phyloP scores from a whole-genome alignment of 805 yeast species.

The Myxozyma nipponensis region DNA sequence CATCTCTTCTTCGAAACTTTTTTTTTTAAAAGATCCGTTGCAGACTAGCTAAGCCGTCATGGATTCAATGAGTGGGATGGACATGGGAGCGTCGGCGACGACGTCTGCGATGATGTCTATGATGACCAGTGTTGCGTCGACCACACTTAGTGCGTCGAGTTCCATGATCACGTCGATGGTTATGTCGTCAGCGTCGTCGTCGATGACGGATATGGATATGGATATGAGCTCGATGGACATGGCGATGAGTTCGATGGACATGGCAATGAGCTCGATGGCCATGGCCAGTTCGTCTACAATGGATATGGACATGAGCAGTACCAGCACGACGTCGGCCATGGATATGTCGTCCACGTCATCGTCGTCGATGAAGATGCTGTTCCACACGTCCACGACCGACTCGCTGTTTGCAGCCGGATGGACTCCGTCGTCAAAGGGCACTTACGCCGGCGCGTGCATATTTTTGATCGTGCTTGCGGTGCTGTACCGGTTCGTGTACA shows the following conservation, averaged over 20 bases:
- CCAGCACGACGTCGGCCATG: constrained; percentile 11
- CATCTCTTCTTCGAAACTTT: too few species aligned
- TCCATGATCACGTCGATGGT: too few species aligned
- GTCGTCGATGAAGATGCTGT: constrained; percentile 26
- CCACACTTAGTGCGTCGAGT: too few species aligned
- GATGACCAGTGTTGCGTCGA: too few species aligned
- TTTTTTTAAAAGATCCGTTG: too few species aligned
- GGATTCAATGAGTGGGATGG: background rate
- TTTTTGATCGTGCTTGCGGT: constrained; percentile 32
- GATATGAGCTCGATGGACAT: background rate
- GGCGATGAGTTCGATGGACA: background rate
- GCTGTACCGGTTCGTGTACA: constrained; percentile 27
- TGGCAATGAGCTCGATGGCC: constrained; percentile 10
- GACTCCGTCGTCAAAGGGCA: constrained; percentile 31
- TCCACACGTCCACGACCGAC: constrained; percentile 29
- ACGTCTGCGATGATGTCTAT: background rate
- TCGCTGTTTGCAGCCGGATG: constrained; percentile 29
- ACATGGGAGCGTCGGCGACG: background rate
- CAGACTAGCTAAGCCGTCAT: too few species aligned
- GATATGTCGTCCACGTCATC: constrained; percentile 14
- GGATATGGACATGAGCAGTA: constrained; percentile 3
- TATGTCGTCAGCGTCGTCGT: background rate
- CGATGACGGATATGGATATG: too few species aligned
- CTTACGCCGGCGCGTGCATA: constrained; percentile 35
- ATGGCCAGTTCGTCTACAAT: constrained; percentile 5